Evolutionary conservation across 495 filamentous ascomycete genomes (phyloP).

Genomic region (Penicillium coprophilum): DNA sequence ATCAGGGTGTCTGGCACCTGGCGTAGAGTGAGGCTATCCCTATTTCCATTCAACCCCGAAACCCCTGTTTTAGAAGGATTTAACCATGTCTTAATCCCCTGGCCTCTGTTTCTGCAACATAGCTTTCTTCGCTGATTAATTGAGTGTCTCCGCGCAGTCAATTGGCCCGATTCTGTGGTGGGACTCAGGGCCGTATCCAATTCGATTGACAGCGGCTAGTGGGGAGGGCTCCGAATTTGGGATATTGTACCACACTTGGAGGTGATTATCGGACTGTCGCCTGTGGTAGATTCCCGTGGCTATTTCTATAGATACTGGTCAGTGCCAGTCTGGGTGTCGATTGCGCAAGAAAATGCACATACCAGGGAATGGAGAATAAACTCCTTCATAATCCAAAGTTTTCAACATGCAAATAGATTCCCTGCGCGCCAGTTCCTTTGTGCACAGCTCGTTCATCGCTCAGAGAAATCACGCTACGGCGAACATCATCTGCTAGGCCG

Average conservation of each 20-base stretch:
- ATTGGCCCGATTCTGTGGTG: no score
- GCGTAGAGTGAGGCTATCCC: not conserved
- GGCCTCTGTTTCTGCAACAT: not conserved
- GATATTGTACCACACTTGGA: no score
- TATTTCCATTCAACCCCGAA: not conserved
- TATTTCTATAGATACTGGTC: not conserved
- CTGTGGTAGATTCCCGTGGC: not conserved
- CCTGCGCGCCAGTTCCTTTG: slow-evolving; percentile 87
- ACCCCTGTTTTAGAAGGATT: not conserved
- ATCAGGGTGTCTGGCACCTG: not conserved
- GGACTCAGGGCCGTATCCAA: no score
- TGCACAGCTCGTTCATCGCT: slow-evolving; percentile 87
- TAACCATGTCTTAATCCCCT: not conserved
- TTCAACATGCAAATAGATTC: slow-evolving; percentile 56
- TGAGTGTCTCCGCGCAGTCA: not conserved
- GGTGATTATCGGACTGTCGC: not conserved
- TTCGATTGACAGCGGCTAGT: no score
- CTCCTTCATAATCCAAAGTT: slow-evolving; percentile 36
- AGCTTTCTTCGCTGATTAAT: not conserved
- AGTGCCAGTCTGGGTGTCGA: not conserved
- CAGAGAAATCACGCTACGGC: slow-evolving; percentile 65
- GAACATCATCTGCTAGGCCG: slow-evolving; percentile 62
- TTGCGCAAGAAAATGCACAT: not conserved
- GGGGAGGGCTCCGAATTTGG: no score
- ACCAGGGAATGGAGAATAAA: not conserved